These are phyloP conservation scores for Fagopyrum tataricum DNA, from an alignment of 148 eudicot genomes.

Conservation along the genomic window DNA sequence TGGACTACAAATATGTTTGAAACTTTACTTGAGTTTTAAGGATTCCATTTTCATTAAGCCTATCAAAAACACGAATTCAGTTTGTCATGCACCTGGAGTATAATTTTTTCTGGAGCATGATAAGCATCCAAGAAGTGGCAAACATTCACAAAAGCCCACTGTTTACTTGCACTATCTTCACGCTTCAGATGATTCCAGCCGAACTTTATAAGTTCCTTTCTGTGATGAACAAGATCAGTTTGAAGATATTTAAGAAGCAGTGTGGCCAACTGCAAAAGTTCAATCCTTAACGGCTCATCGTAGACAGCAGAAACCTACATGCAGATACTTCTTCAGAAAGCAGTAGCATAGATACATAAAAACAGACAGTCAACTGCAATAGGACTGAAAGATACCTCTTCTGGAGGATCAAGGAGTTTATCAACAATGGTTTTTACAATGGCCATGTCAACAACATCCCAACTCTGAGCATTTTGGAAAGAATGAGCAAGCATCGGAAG, in stretches of 20 bases:
- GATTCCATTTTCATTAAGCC: background rate
- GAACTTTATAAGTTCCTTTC: conserved; percentile 96
- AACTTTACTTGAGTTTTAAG: background rate
- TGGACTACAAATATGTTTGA: background rate
- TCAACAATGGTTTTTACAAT: conserved; percentile 86
- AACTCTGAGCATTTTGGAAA: conserved; percentile 89
- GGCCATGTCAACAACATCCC: conserved; percentile 91
- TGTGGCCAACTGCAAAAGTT: conserved; percentile 41
- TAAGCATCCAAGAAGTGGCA: conserved; percentile 99
- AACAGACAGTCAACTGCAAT: background rate
- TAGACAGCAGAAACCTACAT: conserved; percentile 12
- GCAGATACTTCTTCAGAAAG: background rate
- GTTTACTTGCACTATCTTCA: conserved; percentile 99
- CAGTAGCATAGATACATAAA: background rate
- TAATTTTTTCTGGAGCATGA: conserved; percentile 98
- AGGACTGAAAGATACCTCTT: conserved; percentile 55
- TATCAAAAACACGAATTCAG: background rate
- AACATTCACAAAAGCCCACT: conserved; percentile 99
- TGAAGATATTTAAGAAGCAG: conserved; percentile 92
- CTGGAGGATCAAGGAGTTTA: conserved; percentile 95
- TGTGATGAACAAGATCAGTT: conserved; percentile 86
- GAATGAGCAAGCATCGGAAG: conserved; percentile 98
- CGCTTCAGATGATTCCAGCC: conserved; percentile 99
- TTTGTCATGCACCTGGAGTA: conserved; percentile 64
- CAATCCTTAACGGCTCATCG: conserved; percentile 15